Evolutionary conservation across 768 basidiomycete species (phyloP).

Genomic region (Lepiota subincarnata): DNA sequence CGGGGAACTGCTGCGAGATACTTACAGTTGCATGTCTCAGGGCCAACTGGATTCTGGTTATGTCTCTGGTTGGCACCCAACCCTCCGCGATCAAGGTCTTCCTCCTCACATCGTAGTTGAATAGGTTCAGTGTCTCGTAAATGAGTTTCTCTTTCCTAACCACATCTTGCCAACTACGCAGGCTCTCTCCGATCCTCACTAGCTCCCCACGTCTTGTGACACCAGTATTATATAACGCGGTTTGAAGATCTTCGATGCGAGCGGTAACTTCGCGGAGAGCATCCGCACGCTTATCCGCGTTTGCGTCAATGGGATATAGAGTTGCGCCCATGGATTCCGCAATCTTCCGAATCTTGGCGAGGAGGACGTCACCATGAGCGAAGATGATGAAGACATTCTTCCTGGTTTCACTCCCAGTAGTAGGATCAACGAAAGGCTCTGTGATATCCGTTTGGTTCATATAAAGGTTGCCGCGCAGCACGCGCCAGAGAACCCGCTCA

Average conservation of each 20-base stretch:
- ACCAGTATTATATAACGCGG: slow-evolving; percentile 86
- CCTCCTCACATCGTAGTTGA: slow-evolving; percentile 90
- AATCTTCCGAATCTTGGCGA: slow-evolving; percentile 96
- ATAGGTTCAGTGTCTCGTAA: slow-evolving; percentile 91
- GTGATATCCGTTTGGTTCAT: slow-evolving; percentile 98
- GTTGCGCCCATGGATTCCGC: slow-evolving; percentile 99
- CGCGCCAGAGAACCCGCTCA: slow-evolving; percentile 97
- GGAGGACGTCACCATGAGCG: slow-evolving; percentile 88
- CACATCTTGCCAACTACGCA: slow-evolving; percentile 91
- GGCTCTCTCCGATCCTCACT: slow-evolving; percentile 74
- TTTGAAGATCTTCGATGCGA: slow-evolving; percentile 89
- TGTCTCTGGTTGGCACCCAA: slow-evolving; percentile 95
- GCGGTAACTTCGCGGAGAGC: slow-evolving; percentile 84
- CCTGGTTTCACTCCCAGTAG: slow-evolving; percentile 76
- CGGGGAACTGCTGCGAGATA: slow-evolving; percentile 17
- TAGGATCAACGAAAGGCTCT: slow-evolving; percentile 88
- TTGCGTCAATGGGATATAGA: slow-evolving; percentile 92
- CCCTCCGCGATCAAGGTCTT: slow-evolving; percentile 97
- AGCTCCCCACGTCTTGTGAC: slow-evolving; percentile 79
- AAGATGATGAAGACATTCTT: slow-evolving; percentile 99
- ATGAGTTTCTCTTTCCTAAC: slow-evolving; percentile 95
- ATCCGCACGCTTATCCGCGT: slow-evolving; percentile 87
- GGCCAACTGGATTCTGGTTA: slow-evolving; percentile 79
- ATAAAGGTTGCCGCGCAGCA: slow-evolving; percentile 94
- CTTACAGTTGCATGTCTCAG: slow-evolving; percentile 81